Percentiles rank a stretch among this genome's conserved stretches.
Conservation (phyloP, 2,329 filamentous ascomycete species). For the Scytalidium sp. region DNA sequence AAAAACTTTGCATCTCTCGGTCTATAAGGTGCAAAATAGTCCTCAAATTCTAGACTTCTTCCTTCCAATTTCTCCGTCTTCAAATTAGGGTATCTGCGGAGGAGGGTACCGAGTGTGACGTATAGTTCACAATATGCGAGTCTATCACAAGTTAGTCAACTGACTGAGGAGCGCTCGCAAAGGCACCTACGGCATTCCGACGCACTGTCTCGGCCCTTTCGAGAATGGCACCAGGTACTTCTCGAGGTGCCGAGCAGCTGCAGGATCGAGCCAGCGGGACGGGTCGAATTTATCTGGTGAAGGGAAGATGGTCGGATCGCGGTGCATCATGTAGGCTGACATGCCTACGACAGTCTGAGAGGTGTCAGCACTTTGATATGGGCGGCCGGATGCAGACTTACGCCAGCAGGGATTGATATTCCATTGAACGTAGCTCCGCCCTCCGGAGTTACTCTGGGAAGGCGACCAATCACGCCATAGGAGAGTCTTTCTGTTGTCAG, state of each 20-base stretch:
- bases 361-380: too few species aligned
- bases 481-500: slow-evolving; percentile 18
- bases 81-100: slow-evolving; percentile 7
- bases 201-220: slow-evolving; percentile 7
- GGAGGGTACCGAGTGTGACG: slow-evolving; percentile 8
- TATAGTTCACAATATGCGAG: slow-evolving; percentile 14
- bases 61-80: slow-evolving; percentile 9
- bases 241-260: slow-evolving; percentile 10
- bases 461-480: slow-evolving; percentile 27
- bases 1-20: slow-evolving; percentile 7
- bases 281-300: slow-evolving; percentile 11
- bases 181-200: slow-evolving; percentile 10
- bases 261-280: slow-evolving; percentile 11
- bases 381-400: too few species aligned
- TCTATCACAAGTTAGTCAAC: slow-evolving; percentile 4
- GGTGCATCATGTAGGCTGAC: slow-evolving; percentile 13
- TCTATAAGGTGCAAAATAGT: slow-evolving; percentile 13
- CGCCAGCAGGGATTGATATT: slow-evolving; percentile 27
- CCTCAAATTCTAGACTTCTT: slow-evolving; percentile 12
- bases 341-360: slow-evolving; percentile 13
- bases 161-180: neutral
- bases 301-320: slow-evolving; percentile 12
- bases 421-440: slow-evolving; percentile 27
- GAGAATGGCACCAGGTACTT: slow-evolving; percentile 11
- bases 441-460: slow-evolving; percentile 30